Evolutionary conservation across 2,329 filamentous ascomycete genomes (phyloP), one percentile per base, ranked within the genome.

Genomic region (Immersiporthe knoxdaviesiana): DNA sequence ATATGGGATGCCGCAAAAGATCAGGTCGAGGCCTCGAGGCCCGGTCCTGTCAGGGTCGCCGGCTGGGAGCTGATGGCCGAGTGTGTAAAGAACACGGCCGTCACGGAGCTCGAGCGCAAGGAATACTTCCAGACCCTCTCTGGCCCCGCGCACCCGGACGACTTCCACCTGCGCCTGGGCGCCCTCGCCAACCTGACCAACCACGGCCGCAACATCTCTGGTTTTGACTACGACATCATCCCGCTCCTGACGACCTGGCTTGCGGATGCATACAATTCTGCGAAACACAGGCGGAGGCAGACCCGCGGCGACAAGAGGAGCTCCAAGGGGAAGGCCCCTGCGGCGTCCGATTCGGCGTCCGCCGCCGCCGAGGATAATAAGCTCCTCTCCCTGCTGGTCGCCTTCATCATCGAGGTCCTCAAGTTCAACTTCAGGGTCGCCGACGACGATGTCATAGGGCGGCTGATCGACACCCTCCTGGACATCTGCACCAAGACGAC

Each of bases 391-490:
- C 84, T 87, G 62, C 79, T 93, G 2, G 93, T 93, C 75, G 79
- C 82, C 16, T 91, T 90, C 72, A 83, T 91, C 66, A 84, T 86
- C 68, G 88, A 92, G 71, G 84, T 92, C 66, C 88, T 92, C 80
- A 93, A 92, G 76, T 94, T 92, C 82, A 92, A 90, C 76, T 91
- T 89, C 77, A 91, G 90, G 73, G 84, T 88, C 41, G 88, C 91
- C 32, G 85, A 86, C 72, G 89, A 92, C 72, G 79, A 84, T 41
- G 87, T 90, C 60, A 83, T 91, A 27, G 84, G 84, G 65, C 81
- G 82, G 3, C 79, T 94, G 66, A 86, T 94, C 68, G 84, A 87
- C 68, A 84, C 84, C 16, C 80, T 92, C 11, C 82, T 93, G 60
- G 79, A 83, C 66, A 91, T 94, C 60, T 93, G 91, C 78, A 85